Conservation (phyloP, 768 basidiomycete species). For the Leucosporidium yakuticum region DNA sequence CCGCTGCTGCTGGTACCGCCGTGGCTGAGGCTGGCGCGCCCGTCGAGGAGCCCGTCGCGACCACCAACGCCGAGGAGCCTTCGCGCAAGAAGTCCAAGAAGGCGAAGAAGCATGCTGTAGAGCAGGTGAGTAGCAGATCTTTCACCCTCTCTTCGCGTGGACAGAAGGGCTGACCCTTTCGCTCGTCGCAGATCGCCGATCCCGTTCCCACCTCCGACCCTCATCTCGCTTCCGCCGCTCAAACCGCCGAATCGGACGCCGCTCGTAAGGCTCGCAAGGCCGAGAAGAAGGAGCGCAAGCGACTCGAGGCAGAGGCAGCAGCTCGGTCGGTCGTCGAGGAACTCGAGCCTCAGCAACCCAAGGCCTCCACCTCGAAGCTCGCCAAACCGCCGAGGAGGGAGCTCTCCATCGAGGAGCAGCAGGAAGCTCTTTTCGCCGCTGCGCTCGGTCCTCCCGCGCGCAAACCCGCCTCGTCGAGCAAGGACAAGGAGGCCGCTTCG, state of each 20-base stretch:
- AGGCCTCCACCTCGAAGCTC: not conserved
- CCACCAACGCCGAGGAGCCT: not conserved
- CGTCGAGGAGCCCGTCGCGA: too few species aligned
- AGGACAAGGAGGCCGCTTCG: constrained; percentile 46
- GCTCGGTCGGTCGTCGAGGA: not conserved
- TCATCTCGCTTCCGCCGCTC: not conserved
- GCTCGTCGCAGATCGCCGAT: not conserved
- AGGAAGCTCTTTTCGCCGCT: not conserved
- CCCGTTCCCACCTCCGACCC: not conserved
- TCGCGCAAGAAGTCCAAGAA: not conserved
- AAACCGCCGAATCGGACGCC: constrained; percentile 53
- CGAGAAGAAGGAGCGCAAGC: constrained; percentile 56
- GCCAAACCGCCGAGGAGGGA: not conserved
- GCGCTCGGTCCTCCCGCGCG: not conserved
- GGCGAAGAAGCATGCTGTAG: not conserved
- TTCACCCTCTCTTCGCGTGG: too few species aligned
- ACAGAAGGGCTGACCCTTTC: too few species aligned
- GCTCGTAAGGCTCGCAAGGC: not conserved
- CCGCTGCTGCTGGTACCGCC: too few species aligned
- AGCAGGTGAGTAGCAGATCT: not conserved
- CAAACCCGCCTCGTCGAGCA: not conserved
- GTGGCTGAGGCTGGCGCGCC: too few species aligned
- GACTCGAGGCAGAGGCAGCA: constrained; percentile 51
- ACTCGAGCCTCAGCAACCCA: too few species aligned
- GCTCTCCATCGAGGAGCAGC: not conserved